A percentile compares a stretch with the other conserved stretches of the same genome.
Conservation (phyloP, 768 basidiomycete genomes). For the Tricholoma saponaceum region DNA sequence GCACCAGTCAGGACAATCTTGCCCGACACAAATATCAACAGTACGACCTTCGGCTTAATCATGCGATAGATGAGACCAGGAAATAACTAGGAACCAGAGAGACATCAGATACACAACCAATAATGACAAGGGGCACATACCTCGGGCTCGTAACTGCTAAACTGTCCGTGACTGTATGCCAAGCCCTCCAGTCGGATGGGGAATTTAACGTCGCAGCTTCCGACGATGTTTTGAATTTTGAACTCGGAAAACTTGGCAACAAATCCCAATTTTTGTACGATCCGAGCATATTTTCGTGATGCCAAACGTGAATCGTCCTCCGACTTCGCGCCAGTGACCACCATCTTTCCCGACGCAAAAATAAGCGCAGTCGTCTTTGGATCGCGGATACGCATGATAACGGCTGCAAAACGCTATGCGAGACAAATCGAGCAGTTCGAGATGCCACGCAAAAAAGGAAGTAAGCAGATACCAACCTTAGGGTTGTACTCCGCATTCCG, state of each 20-base stretch:
- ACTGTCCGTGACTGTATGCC: conserved; percentile 96
- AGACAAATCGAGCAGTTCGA: conserved; percentile 62
- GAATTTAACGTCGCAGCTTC: conserved; percentile 97
- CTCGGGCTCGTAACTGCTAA: conserved; percentile 97
- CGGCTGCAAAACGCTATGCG: conserved; percentile 97
- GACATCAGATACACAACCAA: not conserved
- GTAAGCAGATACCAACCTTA: conserved; percentile 77
- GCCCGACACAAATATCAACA: conserved; percentile 97
- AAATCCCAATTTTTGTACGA: conserved; percentile 99
- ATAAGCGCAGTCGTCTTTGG: conserved; percentile 99
- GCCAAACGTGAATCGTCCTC: conserved; percentile 97
- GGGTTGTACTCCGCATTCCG: conserved; percentile 99
- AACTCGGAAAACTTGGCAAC: conserved; percentile 99
- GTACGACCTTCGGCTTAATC: conserved; percentile 99
- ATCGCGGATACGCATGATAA: conserved; percentile 99
- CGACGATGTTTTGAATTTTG: conserved; percentile 99
- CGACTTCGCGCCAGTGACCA: conserved; percentile 98
- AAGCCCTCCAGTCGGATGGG: conserved; percentile 97
- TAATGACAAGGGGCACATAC: conserved; percentile 40
- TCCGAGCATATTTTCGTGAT: conserved; percentile 97
- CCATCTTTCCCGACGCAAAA: conserved; percentile 99
- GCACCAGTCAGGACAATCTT: conserved; percentile 99
- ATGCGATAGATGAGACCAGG: conserved; percentile 99
- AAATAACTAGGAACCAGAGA: conserved; percentile 66
- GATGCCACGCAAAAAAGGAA: conserved; percentile 41